Conservation (phyloP, 352 stramenopile species). For the Pythium volutum region DNA sequence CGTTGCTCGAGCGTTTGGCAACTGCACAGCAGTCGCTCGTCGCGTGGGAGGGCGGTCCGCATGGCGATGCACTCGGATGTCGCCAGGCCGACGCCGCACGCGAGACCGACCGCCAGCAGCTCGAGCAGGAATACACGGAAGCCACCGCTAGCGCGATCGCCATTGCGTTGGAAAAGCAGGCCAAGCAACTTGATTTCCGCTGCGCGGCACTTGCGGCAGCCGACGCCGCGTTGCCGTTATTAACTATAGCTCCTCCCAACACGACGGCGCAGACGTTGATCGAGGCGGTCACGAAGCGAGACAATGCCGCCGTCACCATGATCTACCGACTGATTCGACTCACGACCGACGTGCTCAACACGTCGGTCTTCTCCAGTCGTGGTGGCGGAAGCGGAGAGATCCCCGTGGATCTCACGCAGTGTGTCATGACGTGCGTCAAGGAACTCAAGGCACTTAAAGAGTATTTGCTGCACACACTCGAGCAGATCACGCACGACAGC, state of each 20-base stretch:
- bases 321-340: conserved; percentile 73
- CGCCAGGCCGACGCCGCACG: conserved; percentile 7
- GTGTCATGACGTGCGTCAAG: conserved; percentile 59
- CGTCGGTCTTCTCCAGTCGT: conserved; percentile 26
- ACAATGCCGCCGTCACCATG: conserved; percentile 51
- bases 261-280: conserved; percentile 30
- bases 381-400: conserved; percentile 32
- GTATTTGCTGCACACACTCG: conserved; percentile 55
- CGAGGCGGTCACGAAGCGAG: conserved; percentile 51
- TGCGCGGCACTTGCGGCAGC: conserved; percentile 23
- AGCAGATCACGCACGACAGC: conserved; percentile 35
- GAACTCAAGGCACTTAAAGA: conserved; percentile 74
- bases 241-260: neutral
- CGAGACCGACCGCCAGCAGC: neutral
- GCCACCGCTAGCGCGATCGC: conserved; percentile 1
- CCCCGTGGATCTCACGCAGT: conserved; percentile 53
- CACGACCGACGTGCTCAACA: conserved; percentile 62
- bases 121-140: conserved; percentile 5
- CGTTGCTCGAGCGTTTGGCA: conserved; percentile 5
- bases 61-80: conserved; percentile 12
- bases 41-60: conserved; percentile 17
- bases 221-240: conserved; percentile 4
- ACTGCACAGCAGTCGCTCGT: neutral
- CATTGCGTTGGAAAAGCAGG: conserved; percentile 38
- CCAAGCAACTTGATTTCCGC: conserved; percentile 44